A percentile compares a stretch with the other conserved stretches of the same genome.
Evolutionary conservation across 768 basidiomycete species (phyloP).

Genomic region (Leccinum incarnatum): DNA sequence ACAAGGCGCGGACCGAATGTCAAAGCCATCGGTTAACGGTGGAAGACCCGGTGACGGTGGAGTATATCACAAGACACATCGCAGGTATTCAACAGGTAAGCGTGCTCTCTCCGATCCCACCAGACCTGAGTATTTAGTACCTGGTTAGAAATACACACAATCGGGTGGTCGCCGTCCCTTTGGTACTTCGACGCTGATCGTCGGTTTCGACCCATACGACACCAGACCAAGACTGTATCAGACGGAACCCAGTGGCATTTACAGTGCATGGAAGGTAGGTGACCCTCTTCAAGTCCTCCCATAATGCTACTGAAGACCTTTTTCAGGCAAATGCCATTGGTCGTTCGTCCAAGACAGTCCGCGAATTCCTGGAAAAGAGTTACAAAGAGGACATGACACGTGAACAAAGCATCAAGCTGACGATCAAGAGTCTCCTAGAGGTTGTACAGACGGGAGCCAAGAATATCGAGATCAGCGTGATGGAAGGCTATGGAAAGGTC

Average conservation of each 20-base stretch:
- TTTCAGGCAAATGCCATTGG: constrained; percentile 94
- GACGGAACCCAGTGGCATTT: constrained; percentile 97
- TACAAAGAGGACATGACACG: constrained; percentile 87
- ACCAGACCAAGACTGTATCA: constrained; percentile 79
- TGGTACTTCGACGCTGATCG: constrained; percentile 93
- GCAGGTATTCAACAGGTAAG: constrained; percentile 97
- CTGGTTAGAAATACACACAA: constrained; percentile 85
- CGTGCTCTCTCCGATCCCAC: not conserved
- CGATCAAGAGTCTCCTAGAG: constrained; percentile 92
- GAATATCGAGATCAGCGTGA: constrained; percentile 98
- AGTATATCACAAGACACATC: constrained; percentile 97
- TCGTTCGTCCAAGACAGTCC: constrained; percentile 95
- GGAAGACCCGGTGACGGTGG: constrained; percentile 96
- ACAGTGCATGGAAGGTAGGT: constrained; percentile 94
- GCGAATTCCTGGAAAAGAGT: constrained; percentile 98
- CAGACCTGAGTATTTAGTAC: not conserved
- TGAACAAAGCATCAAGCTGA: constrained; percentile 91
- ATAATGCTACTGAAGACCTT: not conserved
- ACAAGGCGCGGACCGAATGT: constrained; percentile 97
- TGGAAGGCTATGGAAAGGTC: constrained; percentile 93
- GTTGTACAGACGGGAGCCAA: constrained; percentile 99
- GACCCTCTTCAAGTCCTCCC: not conserved
- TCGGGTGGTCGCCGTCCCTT: constrained; percentile 98
- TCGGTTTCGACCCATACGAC: constrained; percentile 96
- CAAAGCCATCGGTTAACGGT: constrained; percentile 96